These are phyloP conservation scores for Pseudogymnoascus sp. DNA, from an alignment of 2,329 filamentous ascomycete species.

Conservation along the genomic window DNA sequence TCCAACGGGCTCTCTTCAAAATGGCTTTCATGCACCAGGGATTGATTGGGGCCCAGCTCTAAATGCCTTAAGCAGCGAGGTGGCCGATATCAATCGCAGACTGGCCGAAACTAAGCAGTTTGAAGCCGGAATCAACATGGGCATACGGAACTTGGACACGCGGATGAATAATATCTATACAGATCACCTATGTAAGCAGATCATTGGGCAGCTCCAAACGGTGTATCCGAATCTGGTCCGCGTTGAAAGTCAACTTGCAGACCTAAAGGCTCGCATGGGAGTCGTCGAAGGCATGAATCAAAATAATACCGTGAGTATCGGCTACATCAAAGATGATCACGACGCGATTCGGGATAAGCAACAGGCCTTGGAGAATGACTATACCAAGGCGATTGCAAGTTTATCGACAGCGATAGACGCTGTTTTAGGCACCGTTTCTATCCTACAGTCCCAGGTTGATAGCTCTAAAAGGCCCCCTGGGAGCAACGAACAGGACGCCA, in stretches of 20 bases:
- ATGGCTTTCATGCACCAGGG: neutral
- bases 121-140: conserved; percentile 9
- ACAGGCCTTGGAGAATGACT: neutral
- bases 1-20: neutral
- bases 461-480: neutral
- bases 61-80: neutral
- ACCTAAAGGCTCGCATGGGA: neutral
- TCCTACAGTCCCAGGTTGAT: neutral
- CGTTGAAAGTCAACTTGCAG: neutral
- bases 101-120: neutral
- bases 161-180: conserved; percentile 26
- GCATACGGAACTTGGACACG: conserved; percentile 14
- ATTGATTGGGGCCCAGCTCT: conserved; percentile 1
- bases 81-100: neutral
- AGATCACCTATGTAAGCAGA: conserved; percentile 29
- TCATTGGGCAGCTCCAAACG: conserved; percentile 19
- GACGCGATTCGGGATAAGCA: neutral
- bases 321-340: neutral
- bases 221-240: conserved; percentile 6
- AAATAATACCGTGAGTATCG: neutral
- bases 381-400: neutral
- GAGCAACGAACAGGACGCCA: neutral
- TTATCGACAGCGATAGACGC: neutral
- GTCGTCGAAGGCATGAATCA: neutral
- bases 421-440: neutral